Evolutionary conservation across 2,329 filamentous ascomycete species (phyloP).

Genomic region (Fusarium veterinarium): DNA sequence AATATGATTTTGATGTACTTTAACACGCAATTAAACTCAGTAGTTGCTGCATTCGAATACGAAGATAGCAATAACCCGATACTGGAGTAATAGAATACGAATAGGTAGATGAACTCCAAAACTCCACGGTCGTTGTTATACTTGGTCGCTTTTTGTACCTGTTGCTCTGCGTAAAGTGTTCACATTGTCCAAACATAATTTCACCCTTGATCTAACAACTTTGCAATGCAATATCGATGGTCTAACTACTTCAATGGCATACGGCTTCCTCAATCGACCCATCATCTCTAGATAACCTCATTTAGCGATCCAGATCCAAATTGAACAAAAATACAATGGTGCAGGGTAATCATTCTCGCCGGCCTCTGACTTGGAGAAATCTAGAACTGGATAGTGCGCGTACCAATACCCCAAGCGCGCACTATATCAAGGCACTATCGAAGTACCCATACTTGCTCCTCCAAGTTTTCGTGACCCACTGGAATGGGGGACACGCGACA

Average conservation of each 20-base stretch:
- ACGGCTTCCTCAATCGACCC: too few species aligned
- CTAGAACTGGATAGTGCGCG: neutral
- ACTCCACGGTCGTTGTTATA: too few species aligned
- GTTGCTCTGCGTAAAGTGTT: neutral
- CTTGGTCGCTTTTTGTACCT: too few species aligned
- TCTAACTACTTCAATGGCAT: rapidly evolving
- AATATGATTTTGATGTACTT: rapidly evolving
- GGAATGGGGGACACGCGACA: slow-evolving; percentile 19
- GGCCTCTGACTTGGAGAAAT: neutral
- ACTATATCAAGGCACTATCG: neutral
- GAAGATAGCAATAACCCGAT: rapidly evolving
- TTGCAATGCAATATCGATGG: rapidly evolving
- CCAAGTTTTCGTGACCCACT: slow-evolving; percentile 16
- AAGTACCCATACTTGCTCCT: neutral
- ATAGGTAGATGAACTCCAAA: too few species aligned
- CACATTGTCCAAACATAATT: rapidly evolving
- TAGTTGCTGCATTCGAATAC: rapidly evolving
- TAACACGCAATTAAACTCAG: rapidly evolving
- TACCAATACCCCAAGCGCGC: neutral
- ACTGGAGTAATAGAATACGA: rapidly evolving
- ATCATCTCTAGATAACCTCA: neutral
- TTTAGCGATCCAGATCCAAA: neutral
- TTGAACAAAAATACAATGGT: neutral
- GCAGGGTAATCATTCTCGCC: neutral
- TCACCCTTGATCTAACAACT: rapidly evolving